phyloP scores from a whole-genome alignment of 306 rosid genomes.

The Gillenia trifoliata region DNA sequence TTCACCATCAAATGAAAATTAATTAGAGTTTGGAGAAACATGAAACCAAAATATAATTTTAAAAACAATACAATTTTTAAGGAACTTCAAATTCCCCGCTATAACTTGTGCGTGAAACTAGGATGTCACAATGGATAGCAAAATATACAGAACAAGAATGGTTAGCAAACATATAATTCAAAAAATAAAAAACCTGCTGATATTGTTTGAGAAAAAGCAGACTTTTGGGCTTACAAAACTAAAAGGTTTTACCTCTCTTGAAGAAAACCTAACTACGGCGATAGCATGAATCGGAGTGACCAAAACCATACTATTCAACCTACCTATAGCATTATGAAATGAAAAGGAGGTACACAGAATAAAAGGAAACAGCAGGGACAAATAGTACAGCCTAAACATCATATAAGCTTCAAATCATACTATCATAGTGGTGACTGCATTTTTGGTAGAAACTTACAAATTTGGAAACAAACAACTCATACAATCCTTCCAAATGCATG shows the following conservation, averaged over 20 bases:
- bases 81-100: conserved; percentile 14
- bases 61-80: conserved; percentile 12
- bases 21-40: conserved; percentile 20
- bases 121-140: background rate
- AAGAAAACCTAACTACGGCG: background rate
- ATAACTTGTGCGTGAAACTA: background rate
- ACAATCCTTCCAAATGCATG: conserved; percentile 94
- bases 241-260: background rate
- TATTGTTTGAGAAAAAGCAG: background rate
- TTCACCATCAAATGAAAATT: conserved; percentile 44
- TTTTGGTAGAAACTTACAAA: conserved; percentile 60
- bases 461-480: conserved; percentile 85
- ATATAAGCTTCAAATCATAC: background rate
- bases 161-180: background rate
- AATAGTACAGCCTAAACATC: background rate
- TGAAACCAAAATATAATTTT: conserved; percentile 4
- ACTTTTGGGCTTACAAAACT: background rate
- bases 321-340: conserved; percentile 11
- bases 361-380: conserved; percentile 15
- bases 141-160: conserved; percentile 9
- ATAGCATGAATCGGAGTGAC: background rate
- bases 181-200: background rate
- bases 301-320: background rate
- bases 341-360: conserved; percentile 11
- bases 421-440: conserved; percentile 1